Conservation (phyloP, 192 early-diverging fungal species). For the Coemansia sp. region DNA sequence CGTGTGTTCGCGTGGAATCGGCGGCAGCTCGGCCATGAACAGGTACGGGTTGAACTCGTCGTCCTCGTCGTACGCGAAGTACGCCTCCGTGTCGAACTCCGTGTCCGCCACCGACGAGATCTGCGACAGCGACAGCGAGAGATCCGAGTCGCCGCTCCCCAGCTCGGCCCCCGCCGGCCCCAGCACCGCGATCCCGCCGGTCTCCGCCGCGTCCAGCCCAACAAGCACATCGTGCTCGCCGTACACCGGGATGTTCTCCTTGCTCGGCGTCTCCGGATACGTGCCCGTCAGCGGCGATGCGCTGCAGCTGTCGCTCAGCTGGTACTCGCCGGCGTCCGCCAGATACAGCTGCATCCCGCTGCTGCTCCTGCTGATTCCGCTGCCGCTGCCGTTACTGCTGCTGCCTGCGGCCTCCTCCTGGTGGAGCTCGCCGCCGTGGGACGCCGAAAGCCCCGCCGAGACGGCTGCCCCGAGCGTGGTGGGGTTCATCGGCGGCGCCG, state of each 20-base stretch:
- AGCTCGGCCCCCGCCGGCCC: neutral
- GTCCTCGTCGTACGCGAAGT: constrained; percentile 44
- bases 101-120: constrained; percentile 27
- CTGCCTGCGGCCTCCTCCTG: no score
- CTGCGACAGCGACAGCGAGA: constrained; percentile 19
- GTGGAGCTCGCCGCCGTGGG: neutral
- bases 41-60: constrained; percentile 54
- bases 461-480: constrained; percentile 25
- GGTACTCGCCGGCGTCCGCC: constrained; percentile 25
- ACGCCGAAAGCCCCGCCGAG: constrained; percentile 10
- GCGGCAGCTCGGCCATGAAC: constrained; percentile 64
- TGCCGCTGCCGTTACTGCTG: no score
- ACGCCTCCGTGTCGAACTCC: constrained; percentile 35
- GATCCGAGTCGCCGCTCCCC: constrained; percentile 11
- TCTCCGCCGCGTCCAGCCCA: neutral
- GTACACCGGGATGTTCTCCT: constrained; percentile 53
- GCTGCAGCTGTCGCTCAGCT: constrained; percentile 27
- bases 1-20: constrained; percentile 58
- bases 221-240: constrained; percentile 10
- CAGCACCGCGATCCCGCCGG: neutral
- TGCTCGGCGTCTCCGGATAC: constrained; percentile 51
- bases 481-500: constrained; percentile 54
- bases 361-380: neutral
- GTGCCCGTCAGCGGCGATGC: constrained; percentile 26
- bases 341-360: constrained; percentile 37